phyloP scores from a whole-genome alignment of 2,329 filamentous ascomycete species.

The Botryosphaeria agaves region DNA sequence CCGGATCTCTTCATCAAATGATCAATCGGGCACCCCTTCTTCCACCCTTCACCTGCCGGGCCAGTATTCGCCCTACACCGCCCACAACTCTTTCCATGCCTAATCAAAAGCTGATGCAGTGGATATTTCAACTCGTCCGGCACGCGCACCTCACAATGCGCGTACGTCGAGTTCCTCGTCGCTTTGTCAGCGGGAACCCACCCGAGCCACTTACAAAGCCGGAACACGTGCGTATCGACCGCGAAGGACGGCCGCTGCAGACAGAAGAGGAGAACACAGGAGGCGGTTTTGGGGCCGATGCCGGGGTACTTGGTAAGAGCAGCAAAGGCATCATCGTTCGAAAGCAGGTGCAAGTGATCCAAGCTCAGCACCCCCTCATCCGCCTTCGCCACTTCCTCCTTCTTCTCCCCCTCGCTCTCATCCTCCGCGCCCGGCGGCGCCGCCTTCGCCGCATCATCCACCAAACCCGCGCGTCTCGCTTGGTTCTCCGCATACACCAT shows the following conservation, averaged over 20 bases:
- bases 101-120: constrained; percentile 43
- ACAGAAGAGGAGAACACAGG: constrained; percentile 47
- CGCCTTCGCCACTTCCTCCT: constrained; percentile 36
- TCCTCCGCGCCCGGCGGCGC: constrained; percentile 22
- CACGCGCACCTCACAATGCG: constrained; percentile 41
- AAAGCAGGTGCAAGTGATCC: constrained; percentile 40
- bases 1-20: constrained; percentile 42
- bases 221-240: constrained; percentile 50
- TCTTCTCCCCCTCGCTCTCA: constrained; percentile 19
- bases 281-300: constrained; percentile 49
- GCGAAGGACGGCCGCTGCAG: constrained; percentile 45
- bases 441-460: constrained; percentile 13
- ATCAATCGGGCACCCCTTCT: constrained; percentile 45
- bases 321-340: constrained; percentile 38
- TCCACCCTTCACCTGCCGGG: constrained; percentile 43
- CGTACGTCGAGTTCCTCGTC: constrained; percentile 35
- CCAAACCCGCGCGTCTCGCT: constrained; percentile 33
- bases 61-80: constrained; percentile 44
- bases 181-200: constrained; percentile 38
- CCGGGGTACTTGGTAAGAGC: constrained; percentile 41
- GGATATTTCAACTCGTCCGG: constrained; percentile 46
- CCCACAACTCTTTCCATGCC: constrained; percentile 43
- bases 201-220: constrained; percentile 41
- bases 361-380: constrained; percentile 45
- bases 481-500: constrained; percentile 54